Evolutionary conservation across 1,284 basidiomycete genomes (phyloP).

Genomic region (Takashimella tepidaria): DNA sequence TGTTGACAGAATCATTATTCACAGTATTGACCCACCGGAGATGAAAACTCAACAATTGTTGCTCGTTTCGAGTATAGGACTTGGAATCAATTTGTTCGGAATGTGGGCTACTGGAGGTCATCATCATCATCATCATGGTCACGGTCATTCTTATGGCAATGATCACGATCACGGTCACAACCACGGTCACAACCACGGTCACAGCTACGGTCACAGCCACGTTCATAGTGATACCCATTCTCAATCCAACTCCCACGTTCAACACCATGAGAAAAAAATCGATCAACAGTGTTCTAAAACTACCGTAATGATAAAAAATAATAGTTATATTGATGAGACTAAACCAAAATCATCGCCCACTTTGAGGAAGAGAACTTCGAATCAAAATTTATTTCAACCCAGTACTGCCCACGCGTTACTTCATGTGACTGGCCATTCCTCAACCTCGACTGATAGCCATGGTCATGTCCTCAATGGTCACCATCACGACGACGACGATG

Average conservation of each 20-base stretch:
- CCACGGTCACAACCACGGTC: conserved; percentile 16
- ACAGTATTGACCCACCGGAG: conserved; percentile 85
- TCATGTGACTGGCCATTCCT: neutral
- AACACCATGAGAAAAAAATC: conserved; percentile 16
- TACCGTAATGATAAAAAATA: conserved; percentile 39
- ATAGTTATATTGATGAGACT: conserved; percentile 15
- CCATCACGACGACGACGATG: conserved; percentile 18
- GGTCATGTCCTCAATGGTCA: conserved; percentile 20
- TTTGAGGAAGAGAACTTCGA: neutral
- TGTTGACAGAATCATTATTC: neutral
- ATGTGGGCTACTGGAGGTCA: conserved; percentile 99
- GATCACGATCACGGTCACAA: conserved; percentile 30
- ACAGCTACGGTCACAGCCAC: conserved; percentile 54
- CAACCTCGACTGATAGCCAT: conserved; percentile 15
- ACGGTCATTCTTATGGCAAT: conserved; percentile 53
- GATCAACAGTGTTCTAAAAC: conserved; percentile 41
- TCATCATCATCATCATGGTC: conserved; percentile 63
- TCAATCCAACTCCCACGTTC: conserved; percentile 18
- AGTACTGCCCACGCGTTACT: neutral
- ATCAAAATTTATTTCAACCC: neutral
- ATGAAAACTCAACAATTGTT: conserved; percentile 96
- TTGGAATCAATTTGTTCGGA: conserved; percentile 93
- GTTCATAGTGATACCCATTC: conserved; percentile 46
- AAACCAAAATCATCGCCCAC: neutral
- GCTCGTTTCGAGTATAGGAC: conserved; percentile 79